Conservation (phyloP, 345 rosid species). For the Hypericum perforatum region DNA sequence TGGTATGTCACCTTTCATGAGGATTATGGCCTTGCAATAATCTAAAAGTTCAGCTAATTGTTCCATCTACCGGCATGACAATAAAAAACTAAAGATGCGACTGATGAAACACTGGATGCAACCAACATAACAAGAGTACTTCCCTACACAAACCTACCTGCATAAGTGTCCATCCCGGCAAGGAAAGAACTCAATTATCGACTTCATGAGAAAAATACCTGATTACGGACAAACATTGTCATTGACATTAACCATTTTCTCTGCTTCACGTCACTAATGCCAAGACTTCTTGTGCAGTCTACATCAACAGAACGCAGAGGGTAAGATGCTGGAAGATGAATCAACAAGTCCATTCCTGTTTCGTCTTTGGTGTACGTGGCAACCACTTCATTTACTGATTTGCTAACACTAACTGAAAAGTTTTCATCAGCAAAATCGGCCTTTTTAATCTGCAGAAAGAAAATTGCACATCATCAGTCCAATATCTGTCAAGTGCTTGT, state of each 20-base stretch:
- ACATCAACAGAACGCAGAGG: conserved; percentile 82
- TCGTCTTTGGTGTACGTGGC: conserved; percentile 94
- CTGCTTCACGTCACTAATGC: conserved; percentile 86
- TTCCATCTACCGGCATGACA: no score
- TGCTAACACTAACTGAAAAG: conserved; percentile 75
- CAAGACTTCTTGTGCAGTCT: conserved; percentile 78
- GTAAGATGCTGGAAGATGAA: conserved; percentile 81
- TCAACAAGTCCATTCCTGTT: conserved; percentile 87
- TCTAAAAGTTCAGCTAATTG: no score
- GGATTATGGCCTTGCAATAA: no score
- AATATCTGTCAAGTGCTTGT: no score
- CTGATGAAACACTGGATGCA: no score
- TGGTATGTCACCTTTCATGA: no score
- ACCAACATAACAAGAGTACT: background rate
- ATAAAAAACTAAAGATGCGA: no score
- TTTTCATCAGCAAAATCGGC: conserved; percentile 75
- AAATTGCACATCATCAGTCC: conserved; percentile 7
- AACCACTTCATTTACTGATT: conserved; percentile 89
- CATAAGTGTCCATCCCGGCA: background rate
- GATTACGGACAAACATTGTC: conserved; percentile 85
- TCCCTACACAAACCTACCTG: background rate
- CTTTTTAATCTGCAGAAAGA: conserved; percentile 67
- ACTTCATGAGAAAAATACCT: conserved; percentile 35
- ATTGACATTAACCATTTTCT: conserved; percentile 96
- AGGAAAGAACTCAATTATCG: conserved; percentile 1